Conservation (phyloP, 202 grass and related monocot genomes). For the Zoysia matrella region DNA sequence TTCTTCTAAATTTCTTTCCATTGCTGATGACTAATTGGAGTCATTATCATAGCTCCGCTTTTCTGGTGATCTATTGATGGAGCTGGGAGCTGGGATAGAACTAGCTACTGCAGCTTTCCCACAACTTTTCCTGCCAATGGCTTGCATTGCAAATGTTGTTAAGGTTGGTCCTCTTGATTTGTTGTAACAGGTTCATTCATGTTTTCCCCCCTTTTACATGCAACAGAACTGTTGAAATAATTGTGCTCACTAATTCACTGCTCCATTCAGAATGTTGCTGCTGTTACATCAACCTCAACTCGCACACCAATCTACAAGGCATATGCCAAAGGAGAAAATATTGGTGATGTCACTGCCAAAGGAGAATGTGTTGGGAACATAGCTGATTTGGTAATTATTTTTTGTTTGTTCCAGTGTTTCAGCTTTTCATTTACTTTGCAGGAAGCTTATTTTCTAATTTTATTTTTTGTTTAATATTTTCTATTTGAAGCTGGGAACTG, state of each 20-base stretch:
- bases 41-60: slow-evolving; percentile 78
- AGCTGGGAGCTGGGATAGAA: slow-evolving; percentile 97
- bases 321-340: slow-evolving; percentile 98
- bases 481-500: slow-evolving; percentile 80
- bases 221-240: slow-evolving; percentile 24
- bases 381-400: slow-evolving; percentile 84
- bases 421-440: neutral
- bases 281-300: slow-evolving; percentile 97
- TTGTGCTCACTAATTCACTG: slow-evolving; percentile 9
- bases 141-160: slow-evolving; percentile 93
- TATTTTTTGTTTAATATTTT: slow-evolving; percentile 1
- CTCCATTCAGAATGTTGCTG: slow-evolving; percentile 86
- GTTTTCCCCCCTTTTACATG: slow-evolving; percentile 3
- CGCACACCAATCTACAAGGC: slow-evolving; percentile 98
- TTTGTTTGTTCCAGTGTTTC: slow-evolving; percentile 19
- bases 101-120: slow-evolving; percentile 92
- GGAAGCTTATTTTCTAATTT: slow-evolving; percentile 16
- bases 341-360: slow-evolving; percentile 99
- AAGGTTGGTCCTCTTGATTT: slow-evolving; percentile 63
- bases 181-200: neutral
- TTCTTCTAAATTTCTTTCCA: neutral
- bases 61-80: slow-evolving; percentile 93
- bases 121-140: slow-evolving; percentile 97
- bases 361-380: slow-evolving; percentile 99
- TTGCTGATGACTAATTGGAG: slow-evolving; percentile 25